Evolutionary conservation across 768 basidiomycete species (phyloP).

Genomic region (Tricholoma hemisulphureum): DNA sequence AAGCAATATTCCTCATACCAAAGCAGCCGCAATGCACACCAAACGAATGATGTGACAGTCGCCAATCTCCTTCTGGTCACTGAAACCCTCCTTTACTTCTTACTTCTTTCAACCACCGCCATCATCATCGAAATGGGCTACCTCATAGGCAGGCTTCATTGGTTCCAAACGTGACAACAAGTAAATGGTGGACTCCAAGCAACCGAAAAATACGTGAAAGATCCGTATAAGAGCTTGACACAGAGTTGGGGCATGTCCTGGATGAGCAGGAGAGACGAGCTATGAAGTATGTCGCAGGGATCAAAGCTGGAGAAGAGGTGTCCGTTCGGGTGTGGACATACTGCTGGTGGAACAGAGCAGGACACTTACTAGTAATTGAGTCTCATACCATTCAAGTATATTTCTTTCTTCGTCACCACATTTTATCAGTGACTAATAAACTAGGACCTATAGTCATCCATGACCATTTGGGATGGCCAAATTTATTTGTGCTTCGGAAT

Average conservation of each 20-base stretch:
- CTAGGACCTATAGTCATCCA: too few species aligned
- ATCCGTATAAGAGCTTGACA: not conserved
- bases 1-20: not conserved
- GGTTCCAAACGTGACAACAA: not conserved
- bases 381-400: too few species aligned
- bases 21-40: not conserved
- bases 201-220: not conserved
- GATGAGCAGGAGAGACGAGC: not conserved
- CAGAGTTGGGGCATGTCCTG: not conserved
- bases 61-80: not conserved
- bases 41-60: not conserved
- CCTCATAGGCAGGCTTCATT: not conserved
- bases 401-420: too few species aligned
- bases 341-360: not conserved
- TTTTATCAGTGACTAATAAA: too few species aligned
- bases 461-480: too few species aligned
- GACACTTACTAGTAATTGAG: too few species aligned
- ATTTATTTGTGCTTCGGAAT: too few species aligned
- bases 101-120: not conserved
- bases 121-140: not conserved
- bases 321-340: not conserved
- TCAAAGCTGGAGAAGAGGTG: not conserved
- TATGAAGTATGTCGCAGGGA: not conserved
- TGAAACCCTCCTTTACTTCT: not conserved
- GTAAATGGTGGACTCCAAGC: not conserved